Conservation (phyloP, 805 yeast species). For the Kodamaea kaohsiungensis region DNA sequence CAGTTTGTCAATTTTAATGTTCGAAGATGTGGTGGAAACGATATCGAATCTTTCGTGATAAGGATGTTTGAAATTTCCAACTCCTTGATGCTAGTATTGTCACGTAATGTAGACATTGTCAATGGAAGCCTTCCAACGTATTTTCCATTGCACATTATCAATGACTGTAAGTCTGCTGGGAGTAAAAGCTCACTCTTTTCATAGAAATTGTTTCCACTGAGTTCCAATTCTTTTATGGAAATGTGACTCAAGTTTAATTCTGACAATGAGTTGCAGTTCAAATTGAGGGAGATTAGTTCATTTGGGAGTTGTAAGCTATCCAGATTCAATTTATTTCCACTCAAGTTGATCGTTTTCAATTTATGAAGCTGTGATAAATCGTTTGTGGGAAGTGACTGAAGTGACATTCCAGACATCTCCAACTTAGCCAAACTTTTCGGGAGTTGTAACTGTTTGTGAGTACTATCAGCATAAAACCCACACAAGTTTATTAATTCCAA, state of each 20-base stretch:
- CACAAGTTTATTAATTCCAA: constrained; percentile 1
- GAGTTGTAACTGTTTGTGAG: background rate
- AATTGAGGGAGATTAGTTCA: background rate
- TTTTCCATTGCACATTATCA: background rate
- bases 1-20: background rate
- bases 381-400: background rate
- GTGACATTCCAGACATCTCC: background rate
- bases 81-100: background rate
- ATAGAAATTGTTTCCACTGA: constrained; percentile 1
- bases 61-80: background rate
- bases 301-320: background rate
- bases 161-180: background rate
- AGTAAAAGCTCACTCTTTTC: background rate
- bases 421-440: background rate
- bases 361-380: background rate
- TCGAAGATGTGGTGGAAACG: background rate
- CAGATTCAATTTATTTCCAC: background rate
- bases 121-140: background rate
- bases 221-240: background rate
- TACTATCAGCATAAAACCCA: background rate
- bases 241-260: background rate
- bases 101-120: background rate
- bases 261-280: background rate
- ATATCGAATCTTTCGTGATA: background rate
- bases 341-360: background rate